Evolutionary conservation across 164 flowering plant genomes (phyloP).

Genomic region (Piper betle): DNA sequence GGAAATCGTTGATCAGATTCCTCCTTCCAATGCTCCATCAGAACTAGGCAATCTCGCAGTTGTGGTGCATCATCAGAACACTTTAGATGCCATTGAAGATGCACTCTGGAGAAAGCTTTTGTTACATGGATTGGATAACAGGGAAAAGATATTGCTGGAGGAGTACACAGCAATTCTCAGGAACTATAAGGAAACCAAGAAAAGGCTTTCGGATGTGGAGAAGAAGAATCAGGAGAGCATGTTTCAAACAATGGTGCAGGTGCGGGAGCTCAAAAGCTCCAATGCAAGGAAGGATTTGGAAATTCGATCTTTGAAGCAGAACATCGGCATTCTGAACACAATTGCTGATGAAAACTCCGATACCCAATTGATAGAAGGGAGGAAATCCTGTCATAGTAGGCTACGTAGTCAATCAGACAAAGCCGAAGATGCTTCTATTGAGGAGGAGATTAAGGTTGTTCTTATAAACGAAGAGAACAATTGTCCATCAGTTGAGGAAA

Average conservation of each 20-base stretch:
- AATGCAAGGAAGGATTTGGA: slow-evolving; percentile 42
- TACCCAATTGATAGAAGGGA: background rate
- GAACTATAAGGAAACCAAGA: slow-evolving; percentile 43
- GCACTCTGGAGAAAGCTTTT: slow-evolving; percentile 38
- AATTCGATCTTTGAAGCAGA: slow-evolving; percentile 28
- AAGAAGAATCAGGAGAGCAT: slow-evolving; percentile 38
- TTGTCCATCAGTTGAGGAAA: slow-evolving; percentile 32
- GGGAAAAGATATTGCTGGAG: slow-evolving; percentile 45
- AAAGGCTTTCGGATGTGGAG: slow-evolving; percentile 42
- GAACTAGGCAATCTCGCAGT: background rate
- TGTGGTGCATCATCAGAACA: background rate
- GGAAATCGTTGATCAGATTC: background rate
- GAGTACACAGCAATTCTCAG: slow-evolving; percentile 49
- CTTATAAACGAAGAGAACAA: slow-evolving; percentile 9
- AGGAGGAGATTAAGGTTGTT: background rate
- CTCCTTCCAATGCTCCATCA: background rate
- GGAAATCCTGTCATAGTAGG: background rate
- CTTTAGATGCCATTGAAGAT: slow-evolving; percentile 14
- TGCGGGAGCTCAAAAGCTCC: slow-evolving; percentile 36
- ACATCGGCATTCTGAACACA: slow-evolving; percentile 12
- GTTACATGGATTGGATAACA: slow-evolving; percentile 34
- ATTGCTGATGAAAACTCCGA: slow-evolving; percentile 2
- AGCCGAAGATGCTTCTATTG: background rate
- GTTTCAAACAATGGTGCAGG: slow-evolving; percentile 29
- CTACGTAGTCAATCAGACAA: background rate